A percentile compares a stretch with the other conserved stretches of the same genome.
These are phyloP conservation scores for Phytophthora podocarpi DNA, from an alignment of 352 stramenopile genomes.

Conservation along the genomic window DNA sequence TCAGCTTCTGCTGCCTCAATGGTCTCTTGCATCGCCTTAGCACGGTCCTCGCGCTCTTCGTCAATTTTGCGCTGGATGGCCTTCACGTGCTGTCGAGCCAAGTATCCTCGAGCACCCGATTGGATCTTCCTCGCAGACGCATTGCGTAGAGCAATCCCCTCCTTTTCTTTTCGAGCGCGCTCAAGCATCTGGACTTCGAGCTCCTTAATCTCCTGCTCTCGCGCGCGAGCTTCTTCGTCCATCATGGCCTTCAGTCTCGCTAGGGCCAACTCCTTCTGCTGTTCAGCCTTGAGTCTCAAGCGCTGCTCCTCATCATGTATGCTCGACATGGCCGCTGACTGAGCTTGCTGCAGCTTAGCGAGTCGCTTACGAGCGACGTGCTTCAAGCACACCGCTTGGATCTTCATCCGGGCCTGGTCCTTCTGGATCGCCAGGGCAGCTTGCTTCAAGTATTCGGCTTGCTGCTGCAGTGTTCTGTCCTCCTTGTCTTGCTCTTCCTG, in stretches of 20 bases:
- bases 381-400: conserved; percentile 66
- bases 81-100: conserved; percentile 60
- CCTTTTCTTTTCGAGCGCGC: conserved; percentile 67
- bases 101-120: conserved; percentile 51
- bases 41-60: conserved; percentile 61
- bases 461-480: conserved; percentile 36
- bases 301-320: conserved; percentile 68
- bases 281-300: conserved; percentile 53
- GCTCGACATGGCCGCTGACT: conserved; percentile 52
- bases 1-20: conserved; percentile 68
- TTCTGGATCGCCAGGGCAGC: conserved; percentile 48
- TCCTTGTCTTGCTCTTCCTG: conserved; percentile 45
- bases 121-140: conserved; percentile 65
- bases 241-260: conserved; percentile 70
- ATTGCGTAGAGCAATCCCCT: conserved; percentile 55
- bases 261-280: conserved; percentile 74
- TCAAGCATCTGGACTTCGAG: conserved; percentile 82
- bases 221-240: conserved; percentile 65
- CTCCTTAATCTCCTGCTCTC: conserved; percentile 75
- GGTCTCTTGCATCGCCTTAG: conserved; percentile 57
- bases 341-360: conserved; percentile 48
- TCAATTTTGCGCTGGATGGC: conserved; percentile 70
- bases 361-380: conserved; percentile 47
- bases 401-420: conserved; percentile 68
- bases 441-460: conserved; percentile 48